A percentile compares a stretch with the other conserved stretches of the same genome.
phyloP scores from a whole-genome alignment of 352 stramenopile species.

The Globisporangium nagaii region DNA sequence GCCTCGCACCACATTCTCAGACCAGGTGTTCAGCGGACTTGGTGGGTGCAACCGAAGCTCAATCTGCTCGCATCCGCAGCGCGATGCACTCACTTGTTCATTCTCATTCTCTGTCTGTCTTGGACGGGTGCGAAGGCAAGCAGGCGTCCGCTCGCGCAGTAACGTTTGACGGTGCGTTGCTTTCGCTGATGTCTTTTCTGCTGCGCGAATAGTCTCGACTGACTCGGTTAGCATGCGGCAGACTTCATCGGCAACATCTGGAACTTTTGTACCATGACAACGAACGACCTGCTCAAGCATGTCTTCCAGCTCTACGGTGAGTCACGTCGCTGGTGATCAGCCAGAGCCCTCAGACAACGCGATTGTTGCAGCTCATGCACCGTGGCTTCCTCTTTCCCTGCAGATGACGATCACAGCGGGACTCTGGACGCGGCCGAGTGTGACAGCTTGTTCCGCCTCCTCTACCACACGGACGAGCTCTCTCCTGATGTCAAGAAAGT shows the following conservation, averaged over 20 bases:
- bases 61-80: neutral
- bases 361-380: too few relatives aligned
- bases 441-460: constrained; percentile 44
- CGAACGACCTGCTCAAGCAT: constrained; percentile 25
- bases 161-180: constrained; percentile 34
- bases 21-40: constrained; percentile 50
- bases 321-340: neutral
- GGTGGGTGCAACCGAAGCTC: constrained; percentile 15
- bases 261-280: constrained; percentile 55
- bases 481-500: constrained; percentile 25
- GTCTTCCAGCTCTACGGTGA: constrained; percentile 48
- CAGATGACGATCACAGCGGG: constrained; percentile 44
- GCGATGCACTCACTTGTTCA: neutral
- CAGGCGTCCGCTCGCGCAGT: constrained; percentile 29
- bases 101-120: neutral
- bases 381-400: neutral
- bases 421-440: constrained; percentile 38
- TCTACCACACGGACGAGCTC: constrained; percentile 41
- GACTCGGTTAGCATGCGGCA: neutral
- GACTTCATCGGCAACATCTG: constrained; percentile 56
- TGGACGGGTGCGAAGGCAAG: constrained; percentile 19
- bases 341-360: too few relatives aligned
- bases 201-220: neutral
- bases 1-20: constrained; percentile 32
- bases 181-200: neutral